Base-by-base conservation (phyloP, 129 eudicot species). In the Tagetes patula region DNA sequence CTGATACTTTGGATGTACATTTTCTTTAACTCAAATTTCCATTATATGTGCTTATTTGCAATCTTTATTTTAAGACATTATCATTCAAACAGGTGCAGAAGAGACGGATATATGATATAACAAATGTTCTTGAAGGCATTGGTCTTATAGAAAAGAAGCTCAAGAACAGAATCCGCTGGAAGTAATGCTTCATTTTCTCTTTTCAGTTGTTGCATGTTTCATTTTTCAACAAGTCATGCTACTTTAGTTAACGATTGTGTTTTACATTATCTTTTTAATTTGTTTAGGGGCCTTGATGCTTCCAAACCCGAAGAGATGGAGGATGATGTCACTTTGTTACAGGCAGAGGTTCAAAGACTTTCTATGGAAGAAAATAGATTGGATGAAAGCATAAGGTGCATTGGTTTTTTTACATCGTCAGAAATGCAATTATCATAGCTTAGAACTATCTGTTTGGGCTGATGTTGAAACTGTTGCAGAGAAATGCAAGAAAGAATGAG, bases 121-220 rank as follows among this genome's bases (percentile, higher is more conserved):
- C 99, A 33, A 95, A 95, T 82, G 99, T 95, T 39, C 96, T 95
- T 69, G 99, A 95, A 82, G 99, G 99, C 56, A 95, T 95, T 82
- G 99, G 99, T 72, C 89, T 95, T 54, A 95, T 95, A 32, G 99
- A 95, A 77, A 95, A 95, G 90, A 95, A 95, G 86, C 96, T 90
- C 67, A 95, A 95, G 81, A 95, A 95, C 83, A 88, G 89, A 79
- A 95, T 95, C 37, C 97, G 82, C 11, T 95, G 99, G 99, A 95
- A 86, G 99, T 95, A 85, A 82, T 97, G 20, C 61, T 37, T 32
- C 65, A 5, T 27, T 72, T 72, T 64, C 54, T 49, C n/a, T 7
- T 54, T 7, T 49, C 5, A 30, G 12, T 6, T 55, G 30, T 55
- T 30, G 34, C 62, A 30, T 30, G 34, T 55, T 55, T 8, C 13